A percentile compares a stretch with the other conserved stretches of the same genome.
Evolutionary conservation across 2,329 filamentous ascomycete genomes (phyloP).

Genomic region (Diplocarpon rosae): DNA sequence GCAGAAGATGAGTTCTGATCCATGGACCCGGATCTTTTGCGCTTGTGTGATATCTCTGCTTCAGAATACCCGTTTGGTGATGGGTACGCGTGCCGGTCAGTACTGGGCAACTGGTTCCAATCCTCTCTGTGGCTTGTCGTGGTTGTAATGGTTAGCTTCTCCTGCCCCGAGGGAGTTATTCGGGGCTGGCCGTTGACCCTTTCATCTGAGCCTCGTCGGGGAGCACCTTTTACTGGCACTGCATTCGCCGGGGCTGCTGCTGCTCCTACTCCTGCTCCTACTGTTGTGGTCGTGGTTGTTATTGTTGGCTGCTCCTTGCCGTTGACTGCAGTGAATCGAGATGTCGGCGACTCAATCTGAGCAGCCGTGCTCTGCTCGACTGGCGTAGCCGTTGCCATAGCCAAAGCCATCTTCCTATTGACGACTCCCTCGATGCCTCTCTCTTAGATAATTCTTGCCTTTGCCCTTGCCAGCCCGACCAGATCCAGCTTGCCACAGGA

Average conservation of each 20-base stretch:
- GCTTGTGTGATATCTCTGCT: conserved; percentile 42
- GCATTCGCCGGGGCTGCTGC: conserved; percentile 4
- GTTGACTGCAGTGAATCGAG: conserved; percentile 29
- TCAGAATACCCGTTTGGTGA: conserved; percentile 19
- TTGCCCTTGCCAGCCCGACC: conserved; percentile 18
- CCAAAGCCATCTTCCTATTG: neutral
- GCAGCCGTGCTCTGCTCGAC: conserved; percentile 12
- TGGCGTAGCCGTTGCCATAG: conserved; percentile 10
- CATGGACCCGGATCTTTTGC: conserved; percentile 58
- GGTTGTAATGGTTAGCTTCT: conserved; percentile 26
- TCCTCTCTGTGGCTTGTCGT: conserved; percentile 23
- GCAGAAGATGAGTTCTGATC: conserved; percentile 32
- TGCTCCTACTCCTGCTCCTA: too few species aligned
- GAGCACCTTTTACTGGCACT: conserved; percentile 13
- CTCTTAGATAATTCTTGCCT: conserved; percentile 17
- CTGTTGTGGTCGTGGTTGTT: too few species aligned
- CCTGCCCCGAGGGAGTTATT: conserved; percentile 25
- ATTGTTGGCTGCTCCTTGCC: conserved; percentile 17
- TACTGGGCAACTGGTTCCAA: conserved; percentile 22
- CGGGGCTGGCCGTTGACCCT: conserved; percentile 24
- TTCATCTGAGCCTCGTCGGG: conserved; percentile 25
- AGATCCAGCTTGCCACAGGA: conserved; percentile 16
- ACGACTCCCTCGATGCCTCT: conserved; percentile 1
- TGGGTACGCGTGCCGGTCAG: conserved; percentile 19
- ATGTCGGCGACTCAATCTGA: conserved; percentile 22